Evolutionary conservation across 2,329 filamentous ascomycete genomes (phyloP).

Genomic region (Mycosphaerella sp.): DNA sequence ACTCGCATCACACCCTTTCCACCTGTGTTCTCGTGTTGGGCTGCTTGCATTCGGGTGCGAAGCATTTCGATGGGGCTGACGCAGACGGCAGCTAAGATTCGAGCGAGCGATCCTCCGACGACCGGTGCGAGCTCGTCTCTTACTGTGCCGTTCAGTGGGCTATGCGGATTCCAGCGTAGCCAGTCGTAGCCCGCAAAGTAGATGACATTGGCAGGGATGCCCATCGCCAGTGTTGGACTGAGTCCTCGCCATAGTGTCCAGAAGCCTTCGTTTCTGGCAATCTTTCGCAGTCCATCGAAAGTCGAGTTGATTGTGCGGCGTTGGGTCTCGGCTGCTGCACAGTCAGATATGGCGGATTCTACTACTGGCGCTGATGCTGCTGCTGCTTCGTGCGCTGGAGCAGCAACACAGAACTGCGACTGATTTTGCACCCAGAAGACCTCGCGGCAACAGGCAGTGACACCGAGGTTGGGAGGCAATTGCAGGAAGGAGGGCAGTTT

Average conservation of each 20-base stretch:
- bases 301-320: constrained; percentile 82
- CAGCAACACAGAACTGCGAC: constrained; percentile 69
- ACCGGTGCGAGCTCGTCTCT: constrained; percentile 72
- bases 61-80: constrained; percentile 94
- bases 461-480: constrained; percentile 76
- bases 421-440: constrained; percentile 94
- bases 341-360: constrained; percentile 48
- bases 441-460: constrained; percentile 91
- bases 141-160: constrained; percentile 58
- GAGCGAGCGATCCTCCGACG: constrained; percentile 68
- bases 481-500: constrained; percentile 54
- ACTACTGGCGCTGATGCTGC: constrained; percentile 37
- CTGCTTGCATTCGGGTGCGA: constrained; percentile 75
- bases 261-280: constrained; percentile 84
- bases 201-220: constrained; percentile 91
- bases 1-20: constrained; percentile 58
- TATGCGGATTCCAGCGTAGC: constrained; percentile 66
- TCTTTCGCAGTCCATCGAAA: constrained; percentile 86
- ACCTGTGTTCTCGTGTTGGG: constrained; percentile 43
- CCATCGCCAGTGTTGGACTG: constrained; percentile 91
- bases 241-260: constrained; percentile 85
- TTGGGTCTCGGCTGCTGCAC: constrained; percentile 81
- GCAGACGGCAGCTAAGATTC: constrained; percentile 70
- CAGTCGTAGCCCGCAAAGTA: constrained; percentile 99
- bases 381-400: constrained; percentile 30